Evolutionary conservation across 2,329 filamentous ascomycete species (phyloP).

Genomic region (Aspergillus sp.): DNA sequence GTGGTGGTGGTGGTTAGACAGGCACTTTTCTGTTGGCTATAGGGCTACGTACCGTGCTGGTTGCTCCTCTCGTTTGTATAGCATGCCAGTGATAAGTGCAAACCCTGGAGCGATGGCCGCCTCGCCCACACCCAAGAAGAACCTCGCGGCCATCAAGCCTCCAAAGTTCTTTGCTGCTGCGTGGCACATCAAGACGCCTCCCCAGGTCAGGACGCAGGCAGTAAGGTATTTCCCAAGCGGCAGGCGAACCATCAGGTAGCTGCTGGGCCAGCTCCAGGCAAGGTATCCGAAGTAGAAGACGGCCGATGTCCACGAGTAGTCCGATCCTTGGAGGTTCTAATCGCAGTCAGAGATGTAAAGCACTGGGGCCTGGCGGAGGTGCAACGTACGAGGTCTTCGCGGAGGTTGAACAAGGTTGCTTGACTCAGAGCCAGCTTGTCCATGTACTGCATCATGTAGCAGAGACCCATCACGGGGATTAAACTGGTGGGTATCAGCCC

Average conservation of each 20-base stretch:
- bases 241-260: slow-evolving; percentile 37
- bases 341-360: neutral
- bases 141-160: slow-evolving; percentile 42
- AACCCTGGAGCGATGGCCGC: slow-evolving; percentile 35
- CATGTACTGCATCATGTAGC: slow-evolving; percentile 32
- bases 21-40: neutral
- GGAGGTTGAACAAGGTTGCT: slow-evolving; percentile 28
- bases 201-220: slow-evolving; percentile 34
- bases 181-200: slow-evolving; percentile 34
- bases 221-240: slow-evolving; percentile 30
- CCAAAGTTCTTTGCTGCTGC: slow-evolving; percentile 28
- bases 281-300: slow-evolving; percentile 39
- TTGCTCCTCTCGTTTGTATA: slow-evolving; percentile 35
- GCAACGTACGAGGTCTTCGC: slow-evolving; percentile 19
- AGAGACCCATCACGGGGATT: slow-evolving; percentile 29
- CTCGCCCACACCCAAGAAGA: slow-evolving; percentile 34
- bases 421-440: slow-evolving; percentile 34
- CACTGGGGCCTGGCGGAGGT: neutral
- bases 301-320: slow-evolving; percentile 34
- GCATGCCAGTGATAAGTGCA: slow-evolving; percentile 39
- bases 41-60: slow-evolving; percentile 21
- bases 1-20: neutral
- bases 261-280: slow-evolving; percentile 41
- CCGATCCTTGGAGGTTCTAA: neutral
- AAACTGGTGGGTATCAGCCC: slow-evolving; percentile 13